Percentiles rank a stretch among this genome's conserved stretches.
These are phyloP conservation scores for Candida glaebosa DNA, from an alignment of 805 yeast genomes.

Conservation along the genomic window DNA sequence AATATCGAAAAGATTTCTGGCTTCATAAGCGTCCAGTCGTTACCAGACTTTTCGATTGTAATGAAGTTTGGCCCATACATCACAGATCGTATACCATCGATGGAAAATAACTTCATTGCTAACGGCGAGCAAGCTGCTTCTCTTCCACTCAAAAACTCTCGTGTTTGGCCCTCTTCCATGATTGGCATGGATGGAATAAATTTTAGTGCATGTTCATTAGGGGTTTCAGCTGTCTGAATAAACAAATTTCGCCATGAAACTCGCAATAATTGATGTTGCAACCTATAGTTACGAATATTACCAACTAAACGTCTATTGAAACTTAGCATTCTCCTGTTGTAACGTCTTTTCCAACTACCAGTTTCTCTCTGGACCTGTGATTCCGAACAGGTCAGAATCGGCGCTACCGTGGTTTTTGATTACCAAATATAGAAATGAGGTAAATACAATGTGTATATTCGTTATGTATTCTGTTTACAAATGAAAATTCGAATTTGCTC, in stretches of 20 bases:
- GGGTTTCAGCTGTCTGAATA: conserved; percentile 83
- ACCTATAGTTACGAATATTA: not conserved
- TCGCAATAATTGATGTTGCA: not conserved
- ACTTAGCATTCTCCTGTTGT: conserved; percentile 1
- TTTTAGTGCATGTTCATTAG: conserved; percentile 82
- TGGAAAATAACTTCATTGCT: conserved; percentile 67
- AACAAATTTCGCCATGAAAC: conserved; percentile 34
- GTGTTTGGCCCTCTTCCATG: conserved; percentile 59
- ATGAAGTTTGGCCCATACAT: conserved; percentile 83
- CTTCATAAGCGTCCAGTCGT: conserved; percentile 57
- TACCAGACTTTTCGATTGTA: conserved; percentile 64
- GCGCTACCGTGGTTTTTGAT: not conserved
- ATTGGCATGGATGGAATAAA: conserved; percentile 72
- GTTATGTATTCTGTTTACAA: too few relatives aligned
- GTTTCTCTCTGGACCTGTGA: too few relatives aligned
- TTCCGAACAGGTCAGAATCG: too few relatives aligned
- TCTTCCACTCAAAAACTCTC: conserved; percentile 70
- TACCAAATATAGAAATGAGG: not conserved
- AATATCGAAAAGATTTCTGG: conserved; percentile 63
- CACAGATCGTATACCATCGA: conserved; percentile 73
- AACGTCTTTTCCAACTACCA: too few relatives aligned
- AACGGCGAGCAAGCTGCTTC: conserved; percentile 75
- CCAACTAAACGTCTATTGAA: not conserved
- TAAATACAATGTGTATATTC: not conserved
- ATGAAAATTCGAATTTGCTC: too few relatives aligned